Evolutionary conservation across 768 basidiomycete genomes (phyloP).

Genomic region (Sistotremastrum suecicum): DNA sequence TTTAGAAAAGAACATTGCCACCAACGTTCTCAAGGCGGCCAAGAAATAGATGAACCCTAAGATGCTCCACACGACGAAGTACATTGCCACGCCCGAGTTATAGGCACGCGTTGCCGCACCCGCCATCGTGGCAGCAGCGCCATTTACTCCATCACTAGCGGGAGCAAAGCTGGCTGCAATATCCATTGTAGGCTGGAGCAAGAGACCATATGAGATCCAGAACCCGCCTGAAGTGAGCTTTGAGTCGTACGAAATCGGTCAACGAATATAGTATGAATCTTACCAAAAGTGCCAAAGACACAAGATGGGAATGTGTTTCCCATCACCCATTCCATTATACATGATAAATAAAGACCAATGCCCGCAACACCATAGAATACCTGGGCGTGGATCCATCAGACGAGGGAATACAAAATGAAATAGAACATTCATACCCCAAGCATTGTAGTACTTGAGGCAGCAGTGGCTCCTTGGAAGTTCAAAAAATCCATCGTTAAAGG

Average conservation of each 20-base stretch:
- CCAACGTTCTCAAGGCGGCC: constrained; percentile 5
- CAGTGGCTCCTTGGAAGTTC: constrained; percentile 4
- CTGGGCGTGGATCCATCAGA: not conserved
- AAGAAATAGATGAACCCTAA: constrained; percentile 3
- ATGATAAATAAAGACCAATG: constrained; percentile 3
- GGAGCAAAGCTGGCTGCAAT: constrained; percentile 5
- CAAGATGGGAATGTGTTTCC: constrained; percentile 6
- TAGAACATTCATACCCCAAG: not conserved
- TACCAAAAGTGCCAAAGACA: constrained; percentile 5
- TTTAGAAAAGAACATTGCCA: not conserved
- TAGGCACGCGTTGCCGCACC: constrained; percentile 3
- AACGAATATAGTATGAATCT: not conserved
- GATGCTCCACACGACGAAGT: constrained; percentile 4
- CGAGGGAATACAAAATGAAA: not conserved
- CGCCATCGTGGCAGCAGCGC: constrained; percentile 1
- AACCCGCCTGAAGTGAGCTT: constrained; percentile 2
- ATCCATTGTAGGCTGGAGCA: constrained; percentile 3
- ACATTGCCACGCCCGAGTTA: constrained; percentile 4
- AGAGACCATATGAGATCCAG: constrained; percentile 4
- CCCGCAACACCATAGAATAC: constrained; percentile 4
- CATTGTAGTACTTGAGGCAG: not conserved
- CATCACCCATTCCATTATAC: constrained; percentile 2
- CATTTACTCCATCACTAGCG: not conserved
- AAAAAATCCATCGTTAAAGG: constrained; percentile 6
- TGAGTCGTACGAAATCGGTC: not conserved